Conservation (phyloP, 2,329 filamentous ascomycete genomes). For the Cladosporium sp. region DNA sequence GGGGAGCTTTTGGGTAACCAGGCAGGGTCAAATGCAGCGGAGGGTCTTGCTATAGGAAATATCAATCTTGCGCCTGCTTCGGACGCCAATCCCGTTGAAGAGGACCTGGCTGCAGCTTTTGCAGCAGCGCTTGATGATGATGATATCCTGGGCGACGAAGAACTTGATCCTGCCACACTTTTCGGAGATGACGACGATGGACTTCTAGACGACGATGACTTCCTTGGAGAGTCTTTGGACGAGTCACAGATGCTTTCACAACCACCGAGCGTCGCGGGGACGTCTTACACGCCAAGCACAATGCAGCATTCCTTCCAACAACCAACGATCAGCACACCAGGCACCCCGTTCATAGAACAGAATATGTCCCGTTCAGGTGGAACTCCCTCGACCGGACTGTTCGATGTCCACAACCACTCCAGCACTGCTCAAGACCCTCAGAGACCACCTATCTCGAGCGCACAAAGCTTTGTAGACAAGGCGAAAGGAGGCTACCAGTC, state of each 20-base stretch:
- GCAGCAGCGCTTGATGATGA: slow-evolving; percentile 77
- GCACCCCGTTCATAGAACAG: slow-evolving; percentile 24
- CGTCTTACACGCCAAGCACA: slow-evolving; percentile 9
- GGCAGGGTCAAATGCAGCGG: slow-evolving; percentile 12
- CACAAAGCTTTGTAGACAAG: slow-evolving; percentile 85
- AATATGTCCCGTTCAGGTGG: slow-evolving; percentile 32
- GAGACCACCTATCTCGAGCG: slow-evolving; percentile 48
- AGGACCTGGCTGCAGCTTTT: slow-evolving; percentile 79
- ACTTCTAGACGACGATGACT: slow-evolving; percentile 67
- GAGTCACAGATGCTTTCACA: background rate
- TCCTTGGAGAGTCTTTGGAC: slow-evolving; percentile 26
- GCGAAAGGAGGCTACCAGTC: slow-evolving; percentile 89
- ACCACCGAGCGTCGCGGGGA: background rate
- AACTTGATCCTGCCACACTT: slow-evolving; percentile 64
- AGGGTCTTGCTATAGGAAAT: slow-evolving; percentile 17
- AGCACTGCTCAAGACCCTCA: slow-evolving; percentile 18
- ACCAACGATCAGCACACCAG: slow-evolving; percentile 21
- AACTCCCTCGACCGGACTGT: slow-evolving; percentile 36
- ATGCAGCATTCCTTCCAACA: slow-evolving; percentile 13
- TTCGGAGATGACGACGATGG: slow-evolving; percentile 84
- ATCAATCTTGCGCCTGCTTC: background rate
- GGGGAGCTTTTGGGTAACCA: slow-evolving; percentile 14
- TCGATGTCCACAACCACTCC: slow-evolving; percentile 33
- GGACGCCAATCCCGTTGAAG: slow-evolving; percentile 37
- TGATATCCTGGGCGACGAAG: slow-evolving; percentile 39